Conservation (phyloP, 2,329 filamentous ascomycete genomes). For the Talaromyces sp. region DNA sequence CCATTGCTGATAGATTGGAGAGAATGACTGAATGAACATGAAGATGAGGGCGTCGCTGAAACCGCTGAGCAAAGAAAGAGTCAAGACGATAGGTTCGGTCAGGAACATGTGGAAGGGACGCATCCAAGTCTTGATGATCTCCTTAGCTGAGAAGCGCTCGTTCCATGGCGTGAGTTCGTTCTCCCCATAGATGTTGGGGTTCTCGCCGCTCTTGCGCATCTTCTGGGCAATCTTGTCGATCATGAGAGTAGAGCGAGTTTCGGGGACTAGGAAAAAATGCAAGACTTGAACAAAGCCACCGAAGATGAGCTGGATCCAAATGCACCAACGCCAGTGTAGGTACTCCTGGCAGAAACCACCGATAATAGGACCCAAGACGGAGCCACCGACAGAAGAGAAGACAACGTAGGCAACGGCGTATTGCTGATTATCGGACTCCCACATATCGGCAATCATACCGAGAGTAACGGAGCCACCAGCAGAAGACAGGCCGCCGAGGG, state of each 20-base stretch:
- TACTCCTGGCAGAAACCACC: slow-evolving; percentile 70
- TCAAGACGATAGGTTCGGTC: slow-evolving; percentile 63
- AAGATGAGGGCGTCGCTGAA: slow-evolving; percentile 66
- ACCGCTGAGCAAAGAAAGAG: slow-evolving; percentile 59
- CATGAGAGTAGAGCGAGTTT: slow-evolving; percentile 73
- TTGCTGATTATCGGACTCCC: slow-evolving; percentile 67
- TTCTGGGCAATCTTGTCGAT: slow-evolving; percentile 77
- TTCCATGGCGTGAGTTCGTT: slow-evolving; percentile 64
- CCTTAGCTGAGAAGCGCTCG: slow-evolving; percentile 57
- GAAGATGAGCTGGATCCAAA: slow-evolving; percentile 83
- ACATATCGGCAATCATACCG: slow-evolving; percentile 73
- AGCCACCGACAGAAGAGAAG: slow-evolving; percentile 75
- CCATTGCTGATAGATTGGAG: slow-evolving; percentile 59
- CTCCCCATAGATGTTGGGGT: slow-evolving; percentile 65
- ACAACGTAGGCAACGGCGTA: slow-evolving; percentile 74
- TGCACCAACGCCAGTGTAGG: slow-evolving; percentile 69
- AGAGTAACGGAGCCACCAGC: slow-evolving; percentile 71
- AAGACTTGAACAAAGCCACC: slow-evolving; percentile 65
- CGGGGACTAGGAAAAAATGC: slow-evolving; percentile 69
- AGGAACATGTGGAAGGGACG: slow-evolving; percentile 64
- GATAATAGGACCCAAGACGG: slow-evolving; percentile 72
- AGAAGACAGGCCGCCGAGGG: slow-evolving; percentile 66
- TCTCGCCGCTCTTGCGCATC: slow-evolving; percentile 59
- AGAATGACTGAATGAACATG: slow-evolving; percentile 63
- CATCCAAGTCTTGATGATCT: slow-evolving; percentile 57